These are phyloP conservation scores for Ganoderma sinense DNA, from an alignment of 1,284 basidiomycete species.

Conservation along the genomic window DNA sequence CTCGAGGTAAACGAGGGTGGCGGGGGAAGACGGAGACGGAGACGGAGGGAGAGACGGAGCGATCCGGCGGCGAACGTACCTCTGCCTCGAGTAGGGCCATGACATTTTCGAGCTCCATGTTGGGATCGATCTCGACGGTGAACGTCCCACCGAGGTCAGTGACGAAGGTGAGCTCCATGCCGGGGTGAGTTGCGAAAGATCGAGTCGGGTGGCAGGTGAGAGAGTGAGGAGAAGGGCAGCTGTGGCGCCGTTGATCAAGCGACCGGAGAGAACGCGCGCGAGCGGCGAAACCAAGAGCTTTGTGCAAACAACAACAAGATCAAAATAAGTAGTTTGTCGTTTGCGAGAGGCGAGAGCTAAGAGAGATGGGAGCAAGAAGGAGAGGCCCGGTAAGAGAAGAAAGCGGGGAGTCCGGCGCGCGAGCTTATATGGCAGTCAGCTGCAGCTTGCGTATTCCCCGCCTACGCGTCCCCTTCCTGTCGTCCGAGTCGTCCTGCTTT, in stretches of 20 bases:
- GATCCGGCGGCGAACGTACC: constrained; percentile 53
- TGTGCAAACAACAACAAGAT: too few species aligned
- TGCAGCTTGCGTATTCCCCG: constrained; percentile 4
- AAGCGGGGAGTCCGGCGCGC: not conserved
- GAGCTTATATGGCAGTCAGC: not conserved
- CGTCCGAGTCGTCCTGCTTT: not conserved
- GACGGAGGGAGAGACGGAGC: too few species aligned
- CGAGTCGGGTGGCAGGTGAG: not conserved
- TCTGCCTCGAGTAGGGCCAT: constrained; percentile 91
- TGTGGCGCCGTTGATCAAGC: constrained; percentile 1
- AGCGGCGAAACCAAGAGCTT: not conserved
- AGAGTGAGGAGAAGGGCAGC: not conserved
- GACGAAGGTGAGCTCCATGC: constrained; percentile 85
- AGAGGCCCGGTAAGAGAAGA: not conserved
- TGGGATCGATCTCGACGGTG: constrained; percentile 84
- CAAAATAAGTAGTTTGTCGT: too few species aligned
- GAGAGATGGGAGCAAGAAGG: too few species aligned
- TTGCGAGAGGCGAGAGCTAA: too few species aligned
- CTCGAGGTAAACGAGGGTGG: not conserved
- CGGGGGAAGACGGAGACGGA: not conserved
- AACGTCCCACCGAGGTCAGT: constrained; percentile 82
- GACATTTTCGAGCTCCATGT: constrained; percentile 89
- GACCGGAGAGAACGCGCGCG: not conserved
- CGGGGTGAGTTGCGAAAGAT: constrained; percentile 12
- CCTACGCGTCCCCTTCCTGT: not conserved